Conservation (phyloP, 208 protist species). For the Crithidia bombi region DNA sequence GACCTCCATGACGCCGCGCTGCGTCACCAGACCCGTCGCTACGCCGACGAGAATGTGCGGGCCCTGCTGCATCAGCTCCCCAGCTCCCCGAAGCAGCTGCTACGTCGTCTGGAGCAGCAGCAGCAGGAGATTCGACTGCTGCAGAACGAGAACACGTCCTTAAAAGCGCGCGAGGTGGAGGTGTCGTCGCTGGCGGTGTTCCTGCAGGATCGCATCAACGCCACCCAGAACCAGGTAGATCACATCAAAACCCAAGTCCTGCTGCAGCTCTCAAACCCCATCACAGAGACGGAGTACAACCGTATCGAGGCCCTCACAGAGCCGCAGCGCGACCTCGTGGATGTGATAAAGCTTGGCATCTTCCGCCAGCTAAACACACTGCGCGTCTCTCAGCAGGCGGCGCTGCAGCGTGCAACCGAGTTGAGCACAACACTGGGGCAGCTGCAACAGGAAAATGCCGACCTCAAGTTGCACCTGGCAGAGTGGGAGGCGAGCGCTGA, state of each 20-base stretch:
- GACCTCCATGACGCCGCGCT: conserved; percentile 2
- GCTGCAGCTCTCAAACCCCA: conserved; percentile 70
- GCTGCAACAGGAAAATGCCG: conserved; percentile 56
- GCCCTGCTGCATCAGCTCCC: conserved; percentile 46
- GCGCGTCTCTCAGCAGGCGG: conserved; percentile 54
- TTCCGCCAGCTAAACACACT: conserved; percentile 75
- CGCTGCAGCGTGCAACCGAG: conserved; percentile 63
- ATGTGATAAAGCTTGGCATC: conserved; percentile 85
- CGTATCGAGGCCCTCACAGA: conserved; percentile 70
- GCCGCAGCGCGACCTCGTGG: conserved; percentile 74
- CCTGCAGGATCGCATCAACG: conserved; percentile 79
- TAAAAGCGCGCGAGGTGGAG: conserved; percentile 81
- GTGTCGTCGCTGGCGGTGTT: conserved; percentile 72
- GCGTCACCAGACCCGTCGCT: conserved; percentile 17
- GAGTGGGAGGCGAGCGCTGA: conserved; percentile 49
- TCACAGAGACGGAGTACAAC: conserved; percentile 80
- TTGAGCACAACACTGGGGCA: conserved; percentile 44
- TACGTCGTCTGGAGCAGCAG: conserved; percentile 72
- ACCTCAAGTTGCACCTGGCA: conserved; percentile 59
- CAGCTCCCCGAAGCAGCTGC: conserved; percentile 69
- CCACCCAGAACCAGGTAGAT: conserved; percentile 87
- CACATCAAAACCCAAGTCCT: conserved; percentile 79
- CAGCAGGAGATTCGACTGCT: conserved; percentile 68
- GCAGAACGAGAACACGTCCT: conserved; percentile 68
- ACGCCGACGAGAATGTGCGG: conserved; percentile 27